Conservation (phyloP, 2,329 filamentous ascomycete genomes). For the Shiraia sp. region DNA sequence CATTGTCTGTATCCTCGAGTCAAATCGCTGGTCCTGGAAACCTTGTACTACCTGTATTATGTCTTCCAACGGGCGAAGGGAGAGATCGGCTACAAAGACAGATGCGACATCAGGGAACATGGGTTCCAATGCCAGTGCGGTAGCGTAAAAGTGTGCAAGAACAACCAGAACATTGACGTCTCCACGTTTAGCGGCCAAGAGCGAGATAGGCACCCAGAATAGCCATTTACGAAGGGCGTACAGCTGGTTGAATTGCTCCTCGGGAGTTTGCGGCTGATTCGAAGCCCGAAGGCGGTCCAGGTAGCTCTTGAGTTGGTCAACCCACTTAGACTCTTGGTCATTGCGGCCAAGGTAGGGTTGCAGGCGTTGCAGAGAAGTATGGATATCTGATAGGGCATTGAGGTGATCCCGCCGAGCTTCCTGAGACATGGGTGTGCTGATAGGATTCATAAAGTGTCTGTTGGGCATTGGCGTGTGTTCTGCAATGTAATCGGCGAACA, state of each 20-base stretch:
- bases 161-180: conserved; percentile 80
- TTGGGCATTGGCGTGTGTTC: conserved; percentile 62
- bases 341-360: conserved; percentile 49
- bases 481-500: conserved; percentile 79
- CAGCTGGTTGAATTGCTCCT: conserved; percentile 87
- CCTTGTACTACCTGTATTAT: conserved; percentile 74
- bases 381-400: conserved; percentile 45
- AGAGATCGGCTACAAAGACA: conserved; percentile 72
- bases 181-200: conserved; percentile 74
- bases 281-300: conserved; percentile 50
- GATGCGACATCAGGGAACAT: conserved; percentile 90
- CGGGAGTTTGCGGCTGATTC: conserved; percentile 56
- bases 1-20: conserved; percentile 48
- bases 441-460: conserved; percentile 61
- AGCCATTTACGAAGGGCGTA: conserved; percentile 89
- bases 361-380: conserved; percentile 49
- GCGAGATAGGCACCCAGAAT: conserved; percentile 89
- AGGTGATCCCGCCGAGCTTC: conserved; percentile 60
- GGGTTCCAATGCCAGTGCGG: conserved; percentile 84
- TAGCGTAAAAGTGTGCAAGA: conserved; percentile 88
- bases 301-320: conserved; percentile 53
- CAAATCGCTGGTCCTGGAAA: conserved; percentile 46
- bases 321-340: conserved; percentile 54
- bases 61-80: conserved; percentile 80
- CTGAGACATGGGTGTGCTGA: conserved; percentile 66